phyloP scores from a whole-genome alignment of 257 asterid species.

The Leonotis leonurus region DNA sequence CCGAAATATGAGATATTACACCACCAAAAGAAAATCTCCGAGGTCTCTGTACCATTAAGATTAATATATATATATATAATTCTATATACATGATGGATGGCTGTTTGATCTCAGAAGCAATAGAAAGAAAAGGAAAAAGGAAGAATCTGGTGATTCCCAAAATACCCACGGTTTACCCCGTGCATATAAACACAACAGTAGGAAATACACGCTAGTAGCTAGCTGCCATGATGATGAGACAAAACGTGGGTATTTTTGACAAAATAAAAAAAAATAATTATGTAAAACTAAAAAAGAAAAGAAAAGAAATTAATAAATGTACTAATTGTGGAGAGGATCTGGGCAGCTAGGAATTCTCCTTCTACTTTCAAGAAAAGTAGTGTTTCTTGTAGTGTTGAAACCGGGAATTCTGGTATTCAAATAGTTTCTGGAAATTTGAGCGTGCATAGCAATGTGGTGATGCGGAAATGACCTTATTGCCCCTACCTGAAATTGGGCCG shows the following conservation, averaged over 20 bases:
- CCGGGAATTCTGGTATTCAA: slow-evolving; percentile 28
- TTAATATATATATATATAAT: too few relatives aligned
- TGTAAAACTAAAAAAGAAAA: not conserved
- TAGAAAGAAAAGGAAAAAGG: not conserved
- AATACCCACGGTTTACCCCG: slow-evolving; percentile 68
- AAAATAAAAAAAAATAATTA: slow-evolving; percentile 19
- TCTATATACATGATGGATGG: too few relatives aligned
- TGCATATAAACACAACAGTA: not conserved
- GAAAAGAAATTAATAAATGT: not conserved
- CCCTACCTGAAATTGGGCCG: slow-evolving; percentile 30
- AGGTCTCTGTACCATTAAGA: too few relatives aligned
- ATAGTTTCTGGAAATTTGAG: slow-evolving; percentile 34
- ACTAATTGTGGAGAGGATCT: slow-evolving; percentile 88
- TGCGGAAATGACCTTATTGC: slow-evolving; percentile 49
- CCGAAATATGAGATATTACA: too few relatives aligned
- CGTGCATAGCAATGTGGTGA: slow-evolving; percentile 10
- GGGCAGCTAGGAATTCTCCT: slow-evolving; percentile 84
- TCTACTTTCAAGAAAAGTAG: slow-evolving; percentile 42
- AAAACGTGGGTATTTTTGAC: slow-evolving; percentile 81
- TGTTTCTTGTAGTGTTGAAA: slow-evolving; percentile 21
- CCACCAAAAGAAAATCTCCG: too few relatives aligned
- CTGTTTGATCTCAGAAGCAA: not conserved
- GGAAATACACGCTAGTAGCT: too few relatives aligned
- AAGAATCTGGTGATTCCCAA: slow-evolving; percentile 38
- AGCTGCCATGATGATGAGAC: too few relatives aligned